Percentiles rank a stretch among this genome's conserved stretches.
These are phyloP conservation scores for Aspergillus kassunensis DNA, from an alignment of 495 filamentous ascomycete species.

Conservation along the genomic window DNA sequence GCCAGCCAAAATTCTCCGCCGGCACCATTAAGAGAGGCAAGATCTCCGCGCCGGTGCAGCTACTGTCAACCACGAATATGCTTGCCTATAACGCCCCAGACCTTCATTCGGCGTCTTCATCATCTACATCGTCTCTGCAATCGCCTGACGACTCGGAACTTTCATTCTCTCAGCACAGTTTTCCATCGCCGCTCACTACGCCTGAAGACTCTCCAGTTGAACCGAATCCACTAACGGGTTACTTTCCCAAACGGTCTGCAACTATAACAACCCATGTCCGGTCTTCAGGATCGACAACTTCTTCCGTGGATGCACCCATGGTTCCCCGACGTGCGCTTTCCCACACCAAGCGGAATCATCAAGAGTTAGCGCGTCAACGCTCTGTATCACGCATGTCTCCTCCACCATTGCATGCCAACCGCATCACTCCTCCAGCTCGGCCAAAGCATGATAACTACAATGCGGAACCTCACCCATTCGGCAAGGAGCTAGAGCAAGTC, in stretches of 20 bases:
- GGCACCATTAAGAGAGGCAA: constrained; percentile 53
- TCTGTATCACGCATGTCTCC: constrained; percentile 52
- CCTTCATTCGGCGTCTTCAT: constrained; percentile 53
- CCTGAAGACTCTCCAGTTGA: constrained; percentile 70
- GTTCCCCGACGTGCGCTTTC: constrained; percentile 75
- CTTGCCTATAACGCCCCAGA: constrained; percentile 90
- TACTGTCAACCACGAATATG: constrained; percentile 94
- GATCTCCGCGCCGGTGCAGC: constrained; percentile 83
- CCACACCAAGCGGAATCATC: constrained; percentile 78
- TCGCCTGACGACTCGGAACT: constrained; percentile 62
- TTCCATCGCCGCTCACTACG: constrained; percentile 59
- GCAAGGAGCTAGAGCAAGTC: constrained; percentile 49
- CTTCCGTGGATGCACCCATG: constrained; percentile 50
- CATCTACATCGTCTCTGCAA: constrained; percentile 52
- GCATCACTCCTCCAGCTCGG: constrained; percentile 35
- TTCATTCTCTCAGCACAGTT: constrained; percentile 52
- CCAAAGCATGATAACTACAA: constrained; percentile 42
- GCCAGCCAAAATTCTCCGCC: constrained; percentile 43
- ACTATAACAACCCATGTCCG: constrained; percentile 40
- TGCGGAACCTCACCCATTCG: constrained; percentile 45
- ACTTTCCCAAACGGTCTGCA: constrained; percentile 60
- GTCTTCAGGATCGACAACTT: constrained; percentile 42
- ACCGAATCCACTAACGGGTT: constrained; percentile 73
- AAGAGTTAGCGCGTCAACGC: constrained; percentile 62
- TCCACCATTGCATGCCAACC: constrained; percentile 35